phyloP scores from a whole-genome alignment of 1,284 basidiomycete genomes.

The Mycena sp. region DNA sequence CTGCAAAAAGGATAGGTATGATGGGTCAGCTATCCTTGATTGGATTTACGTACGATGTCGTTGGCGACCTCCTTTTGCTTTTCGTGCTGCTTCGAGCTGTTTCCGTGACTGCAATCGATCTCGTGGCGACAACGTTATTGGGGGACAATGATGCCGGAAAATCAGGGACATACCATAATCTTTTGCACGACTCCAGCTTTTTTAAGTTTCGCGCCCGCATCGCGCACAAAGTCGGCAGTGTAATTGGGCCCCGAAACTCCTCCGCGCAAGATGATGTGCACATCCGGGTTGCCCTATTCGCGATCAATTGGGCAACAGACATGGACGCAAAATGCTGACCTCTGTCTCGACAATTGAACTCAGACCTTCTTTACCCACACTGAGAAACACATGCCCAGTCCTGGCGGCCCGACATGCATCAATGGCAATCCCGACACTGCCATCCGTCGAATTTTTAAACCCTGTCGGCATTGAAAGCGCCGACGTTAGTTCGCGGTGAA shows the following conservation, averaged over 20 bases:
- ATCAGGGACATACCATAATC: conserved; percentile 80
- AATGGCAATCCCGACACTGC: conserved; percentile 84
- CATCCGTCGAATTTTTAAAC: conserved; percentile 83
- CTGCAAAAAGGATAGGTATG: conserved; percentile 46
- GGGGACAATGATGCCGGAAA: conserved; percentile 1
- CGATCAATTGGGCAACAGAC: not conserved
- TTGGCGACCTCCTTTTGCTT: conserved; percentile 89
- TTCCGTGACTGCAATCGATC: conserved; percentile 97
- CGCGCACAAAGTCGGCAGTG: conserved; percentile 79
- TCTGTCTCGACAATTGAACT: conserved; percentile 92
- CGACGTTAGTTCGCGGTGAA: conserved; percentile 89
- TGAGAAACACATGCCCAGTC: conserved; percentile 90
- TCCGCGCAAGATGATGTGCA: conserved; percentile 93
- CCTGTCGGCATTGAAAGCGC: conserved; percentile 92
- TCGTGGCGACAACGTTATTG: conserved; percentile 40
- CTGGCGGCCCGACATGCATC: conserved; percentile 93
- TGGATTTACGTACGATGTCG: conserved; percentile 71
- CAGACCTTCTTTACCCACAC: conserved; percentile 92
- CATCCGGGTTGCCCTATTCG: conserved; percentile 82
- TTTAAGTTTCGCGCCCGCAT: conserved; percentile 77
- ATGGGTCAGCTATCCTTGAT: not conserved
- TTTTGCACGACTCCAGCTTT: conserved; percentile 85
- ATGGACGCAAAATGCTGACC: conserved; percentile 47
- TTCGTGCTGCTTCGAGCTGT: conserved; percentile 88
- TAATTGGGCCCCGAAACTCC: conserved; percentile 91